Base-by-base conservation (phyloP, 306 rosid genomes). In the Aeschynomene evenia region DNA sequence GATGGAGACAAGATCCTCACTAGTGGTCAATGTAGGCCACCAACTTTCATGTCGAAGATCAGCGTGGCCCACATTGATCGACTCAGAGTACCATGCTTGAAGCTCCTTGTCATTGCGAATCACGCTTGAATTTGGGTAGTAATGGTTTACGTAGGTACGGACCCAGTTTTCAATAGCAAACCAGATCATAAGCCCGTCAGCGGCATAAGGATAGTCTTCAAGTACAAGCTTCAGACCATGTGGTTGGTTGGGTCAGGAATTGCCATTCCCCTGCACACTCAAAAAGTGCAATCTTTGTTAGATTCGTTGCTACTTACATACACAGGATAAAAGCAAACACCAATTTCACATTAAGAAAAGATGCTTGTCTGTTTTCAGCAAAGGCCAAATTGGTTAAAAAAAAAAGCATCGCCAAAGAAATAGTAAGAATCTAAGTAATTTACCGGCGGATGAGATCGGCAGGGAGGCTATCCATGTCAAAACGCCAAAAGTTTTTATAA, bases 161-260 rank as follows among this genome's bases (percentile, higher is more conserved):
- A 91, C 88, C 97, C 94, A 94, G 31, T 89, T 82, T 76, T 94
- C 84, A 7, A 91, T 85, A 33, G 99, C 94, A 6, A 79, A 85
- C 99, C 99, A 94, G n/a, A 94, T 85, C 15, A 91, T 54, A 5
- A 94, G 71, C 22, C 96, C 99, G 64, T 94, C 99, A 29, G 73
- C 68, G 5, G 97, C 99, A 74, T 91, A 94, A 4, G 99, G 99
- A 76, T 94, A 94, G 61, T 94, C 99, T 63, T 85, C 84, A 36
- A 91, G 58, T 23, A 80, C 26, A 10, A 94, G 91, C 82, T 74
- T 94, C 56, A 94, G 68, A 21, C 99, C 99, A 66, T 91, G 91
- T 33, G 97, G 95, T 74, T 91, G 82, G 95, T 74, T 26, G 91
- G 82, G 55, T 94, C 99, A 53, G 96, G 87, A 22, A 84, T 91